Percentiles rank a stretch among this genome's conserved stretches.
Evolutionary conservation across 495 filamentous ascomycete genomes (phyloP).

Genomic region (Xylaria bambusicola): DNA sequence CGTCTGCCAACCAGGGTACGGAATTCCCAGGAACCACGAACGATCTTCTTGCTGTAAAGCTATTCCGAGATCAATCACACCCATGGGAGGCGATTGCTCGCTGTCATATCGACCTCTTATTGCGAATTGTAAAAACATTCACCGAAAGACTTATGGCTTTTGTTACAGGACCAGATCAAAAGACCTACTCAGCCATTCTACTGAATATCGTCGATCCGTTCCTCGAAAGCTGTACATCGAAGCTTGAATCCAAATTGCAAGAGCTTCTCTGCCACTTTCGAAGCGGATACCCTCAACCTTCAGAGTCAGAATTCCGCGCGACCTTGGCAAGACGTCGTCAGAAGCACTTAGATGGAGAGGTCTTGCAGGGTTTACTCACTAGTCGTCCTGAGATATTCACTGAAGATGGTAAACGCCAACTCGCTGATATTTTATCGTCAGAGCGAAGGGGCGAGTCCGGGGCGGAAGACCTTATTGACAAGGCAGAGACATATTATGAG

Average conservation of each 20-base stretch:
- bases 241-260: constrained; percentile 35
- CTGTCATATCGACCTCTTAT: constrained; percentile 28
- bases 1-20: constrained; percentile 25
- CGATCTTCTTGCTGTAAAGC: constrained; percentile 34
- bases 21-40: constrained; percentile 39
- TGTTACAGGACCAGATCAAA: constrained; percentile 29
- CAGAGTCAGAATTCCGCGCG: constrained; percentile 30
- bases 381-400: constrained; percentile 21
- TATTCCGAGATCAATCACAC: constrained; percentile 36
- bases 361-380: constrained; percentile 22
- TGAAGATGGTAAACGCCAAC: not conserved
- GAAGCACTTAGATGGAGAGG: constrained; percentile 7
- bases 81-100: constrained; percentile 36
- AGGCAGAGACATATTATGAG: constrained; percentile 41
- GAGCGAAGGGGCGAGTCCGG: constrained; percentile 27
- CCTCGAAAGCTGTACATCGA: constrained; percentile 34
- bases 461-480: constrained; percentile 36
- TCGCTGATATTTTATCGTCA: not conserved
- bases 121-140: constrained; percentile 29
- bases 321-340: constrained; percentile 8
- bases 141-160: constrained; percentile 32
- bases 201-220: constrained; percentile 36
- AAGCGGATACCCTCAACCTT: constrained; percentile 29
- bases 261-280: constrained; percentile 44
- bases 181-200: constrained; percentile 31